Base-by-base conservation (phyloP, 2,329 filamentous ascomycete genomes). In the Apiospora koreana region DNA sequence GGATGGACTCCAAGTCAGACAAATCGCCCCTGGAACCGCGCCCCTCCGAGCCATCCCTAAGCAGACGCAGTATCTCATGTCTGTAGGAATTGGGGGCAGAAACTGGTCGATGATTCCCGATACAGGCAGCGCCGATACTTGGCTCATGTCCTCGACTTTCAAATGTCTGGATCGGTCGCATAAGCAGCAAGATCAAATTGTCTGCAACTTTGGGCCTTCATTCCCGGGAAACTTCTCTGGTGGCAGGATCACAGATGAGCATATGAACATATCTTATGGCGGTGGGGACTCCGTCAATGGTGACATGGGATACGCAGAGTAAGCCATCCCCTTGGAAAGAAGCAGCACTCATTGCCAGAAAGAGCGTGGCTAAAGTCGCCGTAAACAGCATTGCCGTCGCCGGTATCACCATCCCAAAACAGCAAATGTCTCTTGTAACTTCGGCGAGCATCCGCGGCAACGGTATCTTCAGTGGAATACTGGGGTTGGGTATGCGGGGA, bases 71-170 rank as follows among this genome's bases (percentile, higher is more conserved):
- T 80, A 80, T 71, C 72, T 80, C 38, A 75, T 77, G 68, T 62
- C 76, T 25, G 77, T 79, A 8, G 73, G 73, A 21, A 72, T 77
- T 4, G 75, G 75, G 10, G 71, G 62, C 23, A 69, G 74, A 42
- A 74, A 68, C 25, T 79, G 75, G 67, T 76, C 74, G 64, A 74
- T 79, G 70, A 76, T 77, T 41, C 74, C 77, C 45, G 78, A 80
- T 71, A 79, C 78, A 4, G 77, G 77, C 18, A 77, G 77, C 71
- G 77, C 75, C 67, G 75, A 80, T 68, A 80, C 76, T 25, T 80
- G 77, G 77, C 73, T 79, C 25, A 74, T 75, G 54, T 74, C 72
- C 23, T 71, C 73, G 6, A 74, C 72, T 5, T 79, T 78, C 70
- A 68, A 73, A 58, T 80, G 79, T 64, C 67, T 79, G 25, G 74